Evolutionary conservation across 768 basidiomycete genomes (phyloP).

Genomic region (Auriscalpium vulgare): DNA sequence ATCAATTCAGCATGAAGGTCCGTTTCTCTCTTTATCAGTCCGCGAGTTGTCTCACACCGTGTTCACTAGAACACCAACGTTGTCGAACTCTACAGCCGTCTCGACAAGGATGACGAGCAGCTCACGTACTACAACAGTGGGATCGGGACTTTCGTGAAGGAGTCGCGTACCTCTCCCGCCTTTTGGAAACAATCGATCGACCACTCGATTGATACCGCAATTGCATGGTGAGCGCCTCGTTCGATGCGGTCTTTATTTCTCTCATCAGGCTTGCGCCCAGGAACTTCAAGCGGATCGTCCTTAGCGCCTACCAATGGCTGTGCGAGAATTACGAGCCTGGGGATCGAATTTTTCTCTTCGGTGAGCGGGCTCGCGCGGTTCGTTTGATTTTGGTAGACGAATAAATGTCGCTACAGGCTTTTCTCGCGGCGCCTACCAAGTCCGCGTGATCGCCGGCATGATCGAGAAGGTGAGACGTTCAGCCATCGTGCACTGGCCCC

Average conservation of each 20-base stretch:
- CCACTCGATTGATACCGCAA: conserved; percentile 25
- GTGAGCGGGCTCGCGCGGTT: conserved; percentile 14
- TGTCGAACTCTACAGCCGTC: conserved; percentile 29
- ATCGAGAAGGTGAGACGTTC: conserved; percentile 25
- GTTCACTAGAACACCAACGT: conserved; percentile 32
- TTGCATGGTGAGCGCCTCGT: conserved; percentile 27
- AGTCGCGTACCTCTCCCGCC: conserved; percentile 12
- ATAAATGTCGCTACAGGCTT: conserved; percentile 23
- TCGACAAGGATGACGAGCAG: conserved; percentile 26
- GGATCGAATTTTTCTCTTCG: conserved; percentile 35
- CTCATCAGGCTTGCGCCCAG: conserved; percentile 12
- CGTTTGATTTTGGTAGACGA: neutral
- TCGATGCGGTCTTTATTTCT: neutral
- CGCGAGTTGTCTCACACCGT: no score
- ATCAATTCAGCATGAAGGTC: no score
- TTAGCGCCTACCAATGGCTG: conserved; percentile 34
- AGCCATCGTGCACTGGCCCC: neutral
- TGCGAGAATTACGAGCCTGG: conserved; percentile 29
- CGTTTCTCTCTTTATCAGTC: no score
- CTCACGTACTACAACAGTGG: conserved; percentile 34
- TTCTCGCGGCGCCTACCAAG: conserved; percentile 39
- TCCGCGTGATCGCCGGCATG: conserved; percentile 35
- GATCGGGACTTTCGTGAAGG: conserved; percentile 27
- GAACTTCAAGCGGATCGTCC: conserved; percentile 27
- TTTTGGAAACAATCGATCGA: neutral